A percentile compares a stretch with the other conserved stretches of the same genome.
Evolutionary conservation across 2,329 filamentous ascomycete genomes (phyloP).

Genomic region (Phyllachora maydis): DNA sequence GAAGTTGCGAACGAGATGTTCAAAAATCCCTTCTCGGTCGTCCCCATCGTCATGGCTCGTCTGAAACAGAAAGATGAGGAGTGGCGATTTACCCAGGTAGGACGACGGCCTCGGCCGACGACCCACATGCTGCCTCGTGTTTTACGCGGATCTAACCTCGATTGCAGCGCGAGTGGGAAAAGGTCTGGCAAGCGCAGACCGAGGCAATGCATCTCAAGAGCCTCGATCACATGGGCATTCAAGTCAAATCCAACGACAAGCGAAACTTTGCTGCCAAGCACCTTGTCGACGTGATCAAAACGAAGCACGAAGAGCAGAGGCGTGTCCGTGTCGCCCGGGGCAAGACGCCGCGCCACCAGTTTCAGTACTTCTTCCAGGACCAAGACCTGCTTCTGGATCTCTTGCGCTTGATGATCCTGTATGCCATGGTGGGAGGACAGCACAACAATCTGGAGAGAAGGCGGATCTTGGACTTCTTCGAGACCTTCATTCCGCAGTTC

Average conservation of each 20-base stretch:
- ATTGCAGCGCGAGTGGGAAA: constrained; percentile 78
- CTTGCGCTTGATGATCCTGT: constrained; percentile 41
- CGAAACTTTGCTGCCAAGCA: constrained; percentile 79
- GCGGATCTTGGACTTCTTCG: constrained; percentile 54
- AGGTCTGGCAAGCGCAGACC: constrained; percentile 93
- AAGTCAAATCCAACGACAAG: constrained; percentile 78
- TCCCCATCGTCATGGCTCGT: constrained; percentile 72
- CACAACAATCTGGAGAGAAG: constrained; percentile 55
- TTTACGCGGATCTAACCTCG: constrained; percentile 2
- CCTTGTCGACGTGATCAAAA: constrained; percentile 75
- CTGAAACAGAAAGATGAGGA: constrained; percentile 95
- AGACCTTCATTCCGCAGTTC: constrained; percentile 55
- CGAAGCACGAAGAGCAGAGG: constrained; percentile 78
- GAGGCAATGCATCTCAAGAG: constrained; percentile 90
- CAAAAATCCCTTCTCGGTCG: constrained; percentile 60
- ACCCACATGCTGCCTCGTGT: background rate
- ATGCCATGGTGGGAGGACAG: constrained; percentile 45
- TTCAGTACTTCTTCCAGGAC: constrained; percentile 54
- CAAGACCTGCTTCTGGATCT: constrained; percentile 44
- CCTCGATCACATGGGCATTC: constrained; percentile 88
- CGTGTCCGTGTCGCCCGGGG: constrained; percentile 44
- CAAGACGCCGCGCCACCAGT: constrained; percentile 48
- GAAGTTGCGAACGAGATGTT: constrained; percentile 81
- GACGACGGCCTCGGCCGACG: constrained; percentile 2
- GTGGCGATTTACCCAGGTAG: constrained; percentile 73